Base-by-base conservation (phyloP, 1,284 basidiomycete genomes). In the Pholiota adiposa region DNA sequence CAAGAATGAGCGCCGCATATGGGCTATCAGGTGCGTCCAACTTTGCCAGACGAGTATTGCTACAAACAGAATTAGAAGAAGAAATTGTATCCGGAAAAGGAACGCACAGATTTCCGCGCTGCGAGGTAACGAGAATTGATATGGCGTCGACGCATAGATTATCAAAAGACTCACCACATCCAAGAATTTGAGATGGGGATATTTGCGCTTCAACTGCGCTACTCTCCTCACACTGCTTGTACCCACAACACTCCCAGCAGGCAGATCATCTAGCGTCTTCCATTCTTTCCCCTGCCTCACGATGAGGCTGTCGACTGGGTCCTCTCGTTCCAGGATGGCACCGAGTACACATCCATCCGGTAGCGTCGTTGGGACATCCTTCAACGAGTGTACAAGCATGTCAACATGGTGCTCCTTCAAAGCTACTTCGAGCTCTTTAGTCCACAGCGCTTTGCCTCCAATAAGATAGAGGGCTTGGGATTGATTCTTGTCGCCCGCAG, bases 171-270 rank as follows among this genome's bases (percentile, higher is more conserved):
- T 77, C 75, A 96, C 94, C 69, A 97, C 89, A 73, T 98, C 96
- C 73, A 89, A 81, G 75, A 98, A 98, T 58, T 86, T 82, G 51
- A 99, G 80, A 54, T 84, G 77, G 0, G 94, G 94, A 75, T 88
- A 97, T 51, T 81, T 83, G 65, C 92, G 84, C 74, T 89, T 89
- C 59, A 99, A 75, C 75, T 98, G 96, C 2, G 97, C 97, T 40
- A 98, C 90, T 59, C 97, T 79, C 56, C 97, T 83, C 21, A 99
- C 93, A 69, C 94, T 96, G 64, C 94, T 94, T 34, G 97, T 98
- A 9, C 97, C 97, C 12, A 99, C 88, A 19, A 97, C 92, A 63
- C 90, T 92, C 14, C 96, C 96, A 11, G 86, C 83, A 1, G 96
- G 96, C 52, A 99, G 73, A 51, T 98, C 96, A 51, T 90, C 90